Conservation (phyloP, 768 basidiomycete genomes). For the Mycena indigotica region DNA sequence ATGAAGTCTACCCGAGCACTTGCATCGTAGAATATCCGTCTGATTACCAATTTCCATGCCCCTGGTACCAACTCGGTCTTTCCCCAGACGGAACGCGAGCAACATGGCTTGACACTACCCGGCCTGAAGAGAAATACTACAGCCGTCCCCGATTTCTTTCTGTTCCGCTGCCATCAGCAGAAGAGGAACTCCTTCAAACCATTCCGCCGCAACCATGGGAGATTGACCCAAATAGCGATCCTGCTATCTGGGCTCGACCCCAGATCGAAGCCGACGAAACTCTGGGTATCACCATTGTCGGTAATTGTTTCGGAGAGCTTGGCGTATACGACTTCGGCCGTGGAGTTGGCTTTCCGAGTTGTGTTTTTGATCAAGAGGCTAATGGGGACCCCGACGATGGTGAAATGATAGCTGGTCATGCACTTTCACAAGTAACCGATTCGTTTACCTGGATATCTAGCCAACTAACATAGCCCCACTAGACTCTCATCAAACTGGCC, state of each 20-base stretch:
- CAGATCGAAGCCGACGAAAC: constrained; percentile 15
- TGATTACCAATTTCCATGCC: neutral
- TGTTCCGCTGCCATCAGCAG: neutral
- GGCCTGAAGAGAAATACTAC: neutral
- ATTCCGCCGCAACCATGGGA: neutral
- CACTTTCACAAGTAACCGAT: neutral
- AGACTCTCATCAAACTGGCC: neutral
- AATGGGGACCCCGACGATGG: neutral
- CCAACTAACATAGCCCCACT: neutral
- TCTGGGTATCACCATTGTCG: constrained; percentile 13
- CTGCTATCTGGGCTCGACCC: constrained; percentile 14
- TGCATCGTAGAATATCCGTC: neutral
- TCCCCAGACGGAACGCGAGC: neutral
- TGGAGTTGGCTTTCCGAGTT: neutral
- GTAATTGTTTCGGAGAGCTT: constrained; percentile 19
- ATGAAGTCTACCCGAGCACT: neutral
- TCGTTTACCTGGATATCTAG: neutral
- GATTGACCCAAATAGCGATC: neutral
- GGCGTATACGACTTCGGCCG: constrained; percentile 11
- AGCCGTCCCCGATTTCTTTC: neutral
- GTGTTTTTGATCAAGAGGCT: too few relatives aligned
- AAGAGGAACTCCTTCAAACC: neutral
- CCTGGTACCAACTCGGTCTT: constrained; percentile 10
- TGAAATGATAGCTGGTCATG: neutral
- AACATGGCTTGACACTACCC: constrained; percentile 5